Evolutionary conservation across 371 early-diverging fungal genomes (phyloP), one percentile per base, ranked within the genome.

Genomic region (Mortierella sp.): DNA sequence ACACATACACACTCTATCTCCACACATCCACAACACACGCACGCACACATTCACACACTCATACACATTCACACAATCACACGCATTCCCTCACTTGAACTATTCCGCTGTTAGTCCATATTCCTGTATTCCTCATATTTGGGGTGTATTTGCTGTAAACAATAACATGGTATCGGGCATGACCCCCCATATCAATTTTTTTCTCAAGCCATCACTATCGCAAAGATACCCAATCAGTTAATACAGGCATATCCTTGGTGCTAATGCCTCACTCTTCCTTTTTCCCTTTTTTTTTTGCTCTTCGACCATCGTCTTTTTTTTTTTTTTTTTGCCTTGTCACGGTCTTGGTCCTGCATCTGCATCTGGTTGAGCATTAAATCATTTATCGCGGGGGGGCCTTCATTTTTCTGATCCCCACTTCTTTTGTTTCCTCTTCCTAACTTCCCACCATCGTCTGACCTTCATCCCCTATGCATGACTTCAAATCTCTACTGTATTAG

Each of bases 211-310:
- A 48, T 48, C n/a, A 48, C n/a, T 19, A n/a, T n/a, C 4, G n/a
- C n/a, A n/a, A 48, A 15, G 16, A 43, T 0, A 7, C n/a, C 48
- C 48, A 48, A 48, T 48, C 10, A 48, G 7, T n/a, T 3, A 15
- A 48, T 55, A 21, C 38, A 43, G 57, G 57, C 33, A 22, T 57
- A 28, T 53, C 24, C 22, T 53, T 53, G 53, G n/a, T 10, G n/a
- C 57, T 57, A 28, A 33, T 28, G 59, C 59, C 59, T 50, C 50
- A 40, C 38, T n/a, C 38, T 38, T 59, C 38, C 21, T 53, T 53
- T n/a, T n/a, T 60, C 13, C 21, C 48, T 45, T 41, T 33, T 36
- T 45, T 47, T 24, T 19, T 53, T 19, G n/a, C 45, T 3, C 11
- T 70, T 22, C 36, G 15, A 9, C 15, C 5, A 40, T 58, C 24